Evolutionary conservation across 2,329 filamentous ascomycete species (phyloP).

Genomic region (Fusarium buxicola): DNA sequence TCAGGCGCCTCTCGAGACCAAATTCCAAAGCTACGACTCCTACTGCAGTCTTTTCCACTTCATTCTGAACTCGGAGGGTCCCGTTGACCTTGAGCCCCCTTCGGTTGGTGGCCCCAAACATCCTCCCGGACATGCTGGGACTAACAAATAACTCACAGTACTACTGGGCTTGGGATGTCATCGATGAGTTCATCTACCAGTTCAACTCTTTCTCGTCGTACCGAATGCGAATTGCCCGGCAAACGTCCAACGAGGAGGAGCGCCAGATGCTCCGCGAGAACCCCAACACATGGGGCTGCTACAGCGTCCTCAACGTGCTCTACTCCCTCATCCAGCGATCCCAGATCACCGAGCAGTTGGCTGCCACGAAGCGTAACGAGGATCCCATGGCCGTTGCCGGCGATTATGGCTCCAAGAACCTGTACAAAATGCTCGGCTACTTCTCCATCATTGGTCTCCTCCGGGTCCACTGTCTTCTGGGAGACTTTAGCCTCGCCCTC

Average conservation of each 20-base stretch:
- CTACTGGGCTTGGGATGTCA: conserved; percentile 99
- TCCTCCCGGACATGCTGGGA: conserved; percentile 21
- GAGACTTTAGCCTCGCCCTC: conserved; percentile 96
- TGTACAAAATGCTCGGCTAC: conserved; percentile 99
- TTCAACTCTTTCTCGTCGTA: conserved; percentile 99
- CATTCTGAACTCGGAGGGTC: conserved; percentile 99
- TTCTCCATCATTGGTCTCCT: conserved; percentile 99
- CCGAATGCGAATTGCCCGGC: conserved; percentile 88
- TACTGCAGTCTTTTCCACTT: conserved; percentile 99
- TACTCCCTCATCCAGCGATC: conserved; percentile 99
- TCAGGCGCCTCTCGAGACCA: conserved; percentile 93
- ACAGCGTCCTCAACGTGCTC: conserved; percentile 98
- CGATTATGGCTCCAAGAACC: conserved; percentile 92
- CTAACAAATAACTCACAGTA: conserved; percentile 68
- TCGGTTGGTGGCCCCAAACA: conserved; percentile 73
- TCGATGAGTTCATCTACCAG: conserved; percentile 99
- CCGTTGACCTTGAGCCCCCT: conserved; percentile 94
- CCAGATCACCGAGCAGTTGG: conserved; percentile 97
- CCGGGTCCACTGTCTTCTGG: conserved; percentile 94
- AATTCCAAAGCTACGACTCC: conserved; percentile 98
- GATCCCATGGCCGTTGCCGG: conserved; percentile 89
- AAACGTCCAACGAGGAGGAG: conserved; percentile 90
- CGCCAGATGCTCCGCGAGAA: conserved; percentile 92
- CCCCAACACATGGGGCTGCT: conserved; percentile 99
- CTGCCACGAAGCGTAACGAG: conserved; percentile 93